Conservation (phyloP, 345 rosid species). For the Lepidium aucheri region DNA sequence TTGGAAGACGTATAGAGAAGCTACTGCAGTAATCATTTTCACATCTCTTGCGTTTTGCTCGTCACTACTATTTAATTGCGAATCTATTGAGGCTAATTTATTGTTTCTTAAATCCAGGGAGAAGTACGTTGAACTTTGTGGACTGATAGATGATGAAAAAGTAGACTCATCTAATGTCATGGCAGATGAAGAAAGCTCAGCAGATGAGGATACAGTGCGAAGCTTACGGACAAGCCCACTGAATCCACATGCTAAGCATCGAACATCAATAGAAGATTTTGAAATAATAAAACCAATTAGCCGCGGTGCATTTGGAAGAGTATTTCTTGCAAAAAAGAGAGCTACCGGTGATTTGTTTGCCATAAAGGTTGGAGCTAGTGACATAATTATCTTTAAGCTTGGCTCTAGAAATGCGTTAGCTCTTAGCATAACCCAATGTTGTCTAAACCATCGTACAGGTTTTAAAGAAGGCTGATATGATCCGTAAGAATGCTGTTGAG, state of each 20-base stretch:
- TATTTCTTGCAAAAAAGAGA: slow-evolving; percentile 84
- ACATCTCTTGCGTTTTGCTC: neutral
- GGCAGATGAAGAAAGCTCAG: slow-evolving; percentile 75
- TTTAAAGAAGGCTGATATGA: slow-evolving; percentile 92
- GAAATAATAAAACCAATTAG: slow-evolving; percentile 98
- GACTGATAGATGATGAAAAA: slow-evolving; percentile 80
- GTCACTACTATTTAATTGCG: neutral
- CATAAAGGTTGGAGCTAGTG: slow-evolving; percentile 55
- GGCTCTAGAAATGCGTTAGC: neutral
- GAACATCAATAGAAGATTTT: slow-evolving; percentile 96
- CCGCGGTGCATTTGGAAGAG: slow-evolving; percentile 93
- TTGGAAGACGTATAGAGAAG: slow-evolving; percentile 95
- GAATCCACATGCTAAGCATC: slow-evolving; percentile 62
- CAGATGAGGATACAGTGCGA: slow-evolving; percentile 72
- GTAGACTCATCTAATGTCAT: slow-evolving; percentile 45
- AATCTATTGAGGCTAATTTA: neutral
- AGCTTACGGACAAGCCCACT: slow-evolving; percentile 85
- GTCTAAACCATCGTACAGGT: slow-evolving; percentile 42
- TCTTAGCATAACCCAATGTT: neutral
- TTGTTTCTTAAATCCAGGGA: slow-evolving; percentile 46
- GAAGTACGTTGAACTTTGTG: slow-evolving; percentile 72
- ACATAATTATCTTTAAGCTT: neutral
- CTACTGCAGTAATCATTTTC: slow-evolving; percentile 60
- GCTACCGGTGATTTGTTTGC: slow-evolving; percentile 95
- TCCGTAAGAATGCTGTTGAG: slow-evolving; percentile 95